phyloP scores from a whole-genome alignment of 2,329 filamentous ascomycete species.

The Alternaria gansuensis region DNA sequence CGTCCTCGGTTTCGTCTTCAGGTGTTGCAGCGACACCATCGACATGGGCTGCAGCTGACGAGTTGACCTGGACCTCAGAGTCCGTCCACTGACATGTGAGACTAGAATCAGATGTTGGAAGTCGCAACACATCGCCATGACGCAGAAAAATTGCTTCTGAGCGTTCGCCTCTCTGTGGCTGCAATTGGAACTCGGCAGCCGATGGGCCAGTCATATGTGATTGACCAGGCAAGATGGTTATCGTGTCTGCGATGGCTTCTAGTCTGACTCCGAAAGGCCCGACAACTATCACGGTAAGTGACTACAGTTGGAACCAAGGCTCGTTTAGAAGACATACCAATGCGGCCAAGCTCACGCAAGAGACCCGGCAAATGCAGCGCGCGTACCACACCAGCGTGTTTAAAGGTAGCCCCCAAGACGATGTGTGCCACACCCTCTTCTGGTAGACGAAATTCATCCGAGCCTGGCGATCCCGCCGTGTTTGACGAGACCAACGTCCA shows the following conservation, averaged over 20 bases:
- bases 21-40: constrained; percentile 17
- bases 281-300: constrained; percentile 22
- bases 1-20: constrained; percentile 40
- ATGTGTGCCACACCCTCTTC: constrained; percentile 20
- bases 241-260: constrained; percentile 30
- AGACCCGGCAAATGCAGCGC: neutral
- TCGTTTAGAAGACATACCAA: constrained; percentile 25
- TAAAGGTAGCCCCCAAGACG: neutral
- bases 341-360: constrained; percentile 28
- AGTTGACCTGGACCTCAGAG: constrained; percentile 45
- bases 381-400: constrained; percentile 14
- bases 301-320: neutral
- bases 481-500: constrained; percentile 23
- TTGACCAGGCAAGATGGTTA: constrained; percentile 32
- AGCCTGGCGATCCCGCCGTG: neutral
- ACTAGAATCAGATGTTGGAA: constrained; percentile 11
- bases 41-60: constrained; percentile 31
- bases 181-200: constrained; percentile 29
- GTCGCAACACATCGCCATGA: constrained; percentile 37
- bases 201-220: neutral
- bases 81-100: constrained; percentile 32
- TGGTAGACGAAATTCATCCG: constrained; percentile 8
- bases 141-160: constrained; percentile 44
- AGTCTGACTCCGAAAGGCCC: constrained; percentile 38
- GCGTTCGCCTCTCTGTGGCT: constrained; percentile 21